phyloP scores from a whole-genome alignment of 257 asterid genomes.

The Sherardia arvensis region DNA sequence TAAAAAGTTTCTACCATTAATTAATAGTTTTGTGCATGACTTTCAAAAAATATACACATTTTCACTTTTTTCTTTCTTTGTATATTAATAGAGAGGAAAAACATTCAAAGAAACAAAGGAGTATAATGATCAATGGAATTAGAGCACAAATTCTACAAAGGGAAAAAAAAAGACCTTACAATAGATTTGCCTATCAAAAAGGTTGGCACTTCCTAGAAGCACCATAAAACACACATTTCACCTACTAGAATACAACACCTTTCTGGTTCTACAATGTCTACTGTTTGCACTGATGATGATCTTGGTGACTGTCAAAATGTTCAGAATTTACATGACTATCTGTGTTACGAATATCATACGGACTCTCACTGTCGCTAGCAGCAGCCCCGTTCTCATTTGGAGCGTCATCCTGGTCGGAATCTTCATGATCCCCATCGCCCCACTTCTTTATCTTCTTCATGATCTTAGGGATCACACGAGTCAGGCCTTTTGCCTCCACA shows the following conservation, averaged over 20 bases:
- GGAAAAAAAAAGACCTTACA: too few species aligned
- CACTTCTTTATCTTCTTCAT: slow-evolving; percentile 68
- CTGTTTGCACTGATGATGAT: slow-evolving; percentile 25
- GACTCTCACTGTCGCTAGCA: slow-evolving; percentile 19
- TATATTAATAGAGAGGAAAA: too few species aligned
- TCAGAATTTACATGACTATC: slow-evolving; percentile 44
- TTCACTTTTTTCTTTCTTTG: too few species aligned
- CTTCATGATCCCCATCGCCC: slow-evolving; percentile 22
- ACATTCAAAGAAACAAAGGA: too few species aligned
- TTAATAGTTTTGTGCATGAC: too few species aligned
- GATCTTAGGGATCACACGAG: slow-evolving; percentile 56
- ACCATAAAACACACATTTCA: neutral
- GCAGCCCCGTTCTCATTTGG: slow-evolving; percentile 23
- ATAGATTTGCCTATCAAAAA: neutral
- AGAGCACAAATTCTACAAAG: too few species aligned
- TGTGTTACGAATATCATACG: neutral
- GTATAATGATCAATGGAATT: too few species aligned
- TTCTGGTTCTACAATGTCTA: slow-evolving; percentile 4
- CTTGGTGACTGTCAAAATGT: slow-evolving; percentile 43
- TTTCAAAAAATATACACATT: too few species aligned
- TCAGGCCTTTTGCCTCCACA: slow-evolving; percentile 32
- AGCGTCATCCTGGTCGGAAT: slow-evolving; percentile 21
- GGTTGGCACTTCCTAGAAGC: neutral
- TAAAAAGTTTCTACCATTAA: too few species aligned
- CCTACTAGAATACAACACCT: neutral